phyloP scores from a whole-genome alignment of 2,329 filamentous ascomycete species.

The Incumbomyces delicatus region DNA sequence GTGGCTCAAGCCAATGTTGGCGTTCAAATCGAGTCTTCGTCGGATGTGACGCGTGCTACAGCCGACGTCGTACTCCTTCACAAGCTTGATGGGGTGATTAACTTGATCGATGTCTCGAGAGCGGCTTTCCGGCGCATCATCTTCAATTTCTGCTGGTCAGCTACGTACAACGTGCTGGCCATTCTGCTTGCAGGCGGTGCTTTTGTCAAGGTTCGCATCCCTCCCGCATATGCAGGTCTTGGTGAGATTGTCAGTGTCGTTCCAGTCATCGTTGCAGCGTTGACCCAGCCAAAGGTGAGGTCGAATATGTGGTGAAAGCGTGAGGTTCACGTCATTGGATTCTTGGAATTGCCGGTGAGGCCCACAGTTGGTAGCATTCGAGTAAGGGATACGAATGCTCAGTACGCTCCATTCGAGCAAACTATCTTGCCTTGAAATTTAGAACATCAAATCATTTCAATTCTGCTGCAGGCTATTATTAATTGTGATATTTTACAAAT shows the following conservation, averaged over 20 bases:
- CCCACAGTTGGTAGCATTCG: too few species aligned
- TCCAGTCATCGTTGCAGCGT: constrained; percentile 48
- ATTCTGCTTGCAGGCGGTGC: constrained; percentile 58
- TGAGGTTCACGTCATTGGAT: too few species aligned
- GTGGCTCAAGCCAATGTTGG: constrained; percentile 63
- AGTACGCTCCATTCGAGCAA: too few species aligned
- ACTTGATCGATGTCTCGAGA: constrained; percentile 46
- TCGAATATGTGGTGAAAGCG: too few species aligned
- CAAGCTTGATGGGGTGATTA: constrained; percentile 46
- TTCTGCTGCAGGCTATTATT: too few species aligned
- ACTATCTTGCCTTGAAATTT: too few species aligned
- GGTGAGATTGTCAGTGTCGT: constrained; percentile 66
- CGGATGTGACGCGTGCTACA: constrained; percentile 55
- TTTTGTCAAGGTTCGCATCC: constrained; percentile 50
- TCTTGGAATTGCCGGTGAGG: too few species aligned
- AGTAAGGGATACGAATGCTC: too few species aligned
- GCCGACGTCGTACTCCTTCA: constrained; percentile 62
- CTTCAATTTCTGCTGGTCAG: constrained; percentile 57
- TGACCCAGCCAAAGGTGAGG: too few species aligned
- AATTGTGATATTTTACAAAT: too few species aligned
- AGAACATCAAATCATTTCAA: too few species aligned
- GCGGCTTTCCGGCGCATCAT: constrained; percentile 40
- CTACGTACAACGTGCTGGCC: constrained; percentile 60
- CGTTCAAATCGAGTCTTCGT: constrained; percentile 53
- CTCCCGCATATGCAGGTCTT: constrained; percentile 56